Evolutionary conservation across 2,329 filamentous ascomycete species (phyloP).

Genomic region (Dothistroma septosporum): DNA sequence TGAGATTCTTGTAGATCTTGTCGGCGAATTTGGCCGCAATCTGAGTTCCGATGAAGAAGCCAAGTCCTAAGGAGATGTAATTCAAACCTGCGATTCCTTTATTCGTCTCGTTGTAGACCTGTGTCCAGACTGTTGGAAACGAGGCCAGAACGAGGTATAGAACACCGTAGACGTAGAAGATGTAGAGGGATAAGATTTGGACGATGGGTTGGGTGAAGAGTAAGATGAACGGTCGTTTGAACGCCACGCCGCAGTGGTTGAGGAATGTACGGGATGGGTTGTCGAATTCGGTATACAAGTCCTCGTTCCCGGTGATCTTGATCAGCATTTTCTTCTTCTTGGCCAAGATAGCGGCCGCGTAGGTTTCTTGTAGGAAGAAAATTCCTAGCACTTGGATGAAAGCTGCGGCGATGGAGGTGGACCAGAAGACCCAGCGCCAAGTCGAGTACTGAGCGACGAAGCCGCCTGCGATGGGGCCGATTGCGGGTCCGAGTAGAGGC

Average conservation of each 20-base stretch:
- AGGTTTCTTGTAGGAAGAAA: slow-evolving; percentile 62
- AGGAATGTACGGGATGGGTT: slow-evolving; percentile 34
- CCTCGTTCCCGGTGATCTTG: slow-evolving; percentile 56
- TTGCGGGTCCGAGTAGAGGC: slow-evolving; percentile 61
- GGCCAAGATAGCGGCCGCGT: slow-evolving; percentile 59
- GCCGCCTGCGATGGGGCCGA: slow-evolving; percentile 63
- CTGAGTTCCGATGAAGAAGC: slow-evolving; percentile 54
- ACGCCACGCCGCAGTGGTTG: slow-evolving; percentile 31
- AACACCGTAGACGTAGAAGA: slow-evolving; percentile 39
- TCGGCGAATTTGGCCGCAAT: slow-evolving; percentile 38
- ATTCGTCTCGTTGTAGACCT: slow-evolving; percentile 24
- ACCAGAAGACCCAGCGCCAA: slow-evolving; percentile 72
- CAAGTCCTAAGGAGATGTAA: slow-evolving; percentile 53
- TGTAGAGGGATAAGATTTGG: slow-evolving; percentile 36
- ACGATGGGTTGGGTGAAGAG: slow-evolving; percentile 38
- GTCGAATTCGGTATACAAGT: slow-evolving; percentile 52
- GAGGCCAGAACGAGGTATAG: slow-evolving; percentile 38
- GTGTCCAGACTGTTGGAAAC: slow-evolving; percentile 34
- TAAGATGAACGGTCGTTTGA: slow-evolving; percentile 35
- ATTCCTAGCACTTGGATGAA: slow-evolving; percentile 59
- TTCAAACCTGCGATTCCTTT: slow-evolving; percentile 36
- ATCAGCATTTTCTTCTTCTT: slow-evolving; percentile 56
- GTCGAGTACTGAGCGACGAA: slow-evolving; percentile 60
- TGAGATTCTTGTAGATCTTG: slow-evolving; percentile 36
- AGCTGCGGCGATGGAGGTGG: slow-evolving; percentile 60